A percentile compares a stretch with the other conserved stretches of the same genome.
Evolutionary conservation across 768 basidiomycete genomes (phyloP).

Genomic region (Lentinus brumalis): DNA sequence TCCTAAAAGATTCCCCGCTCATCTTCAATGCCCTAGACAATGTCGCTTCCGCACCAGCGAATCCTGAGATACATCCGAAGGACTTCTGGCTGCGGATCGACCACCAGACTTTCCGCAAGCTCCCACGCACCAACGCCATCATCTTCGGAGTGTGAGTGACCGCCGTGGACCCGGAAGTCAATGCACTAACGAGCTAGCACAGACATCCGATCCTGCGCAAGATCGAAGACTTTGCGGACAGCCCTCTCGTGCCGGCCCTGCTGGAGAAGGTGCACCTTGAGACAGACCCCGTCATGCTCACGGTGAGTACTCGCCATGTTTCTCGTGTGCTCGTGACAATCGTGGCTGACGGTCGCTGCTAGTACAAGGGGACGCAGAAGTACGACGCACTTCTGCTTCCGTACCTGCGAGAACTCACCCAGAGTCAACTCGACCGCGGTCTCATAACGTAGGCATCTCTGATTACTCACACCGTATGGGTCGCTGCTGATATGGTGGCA

Average conservation of each 20-base stretch:
- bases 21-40: constrained; percentile 20
- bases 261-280: constrained; percentile 36
- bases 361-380: constrained; percentile 29
- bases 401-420: constrained; percentile 33
- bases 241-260: constrained; percentile 35
- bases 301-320: constrained; percentile 23
- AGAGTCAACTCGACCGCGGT: constrained; percentile 34
- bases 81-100: constrained; percentile 37
- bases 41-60: constrained; percentile 17
- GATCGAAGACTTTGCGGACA: constrained; percentile 35
- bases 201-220: constrained; percentile 35
- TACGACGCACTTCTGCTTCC: constrained; percentile 34
- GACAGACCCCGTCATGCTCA: constrained; percentile 27
- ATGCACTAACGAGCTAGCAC: neutral
- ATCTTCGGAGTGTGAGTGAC: constrained; percentile 35
- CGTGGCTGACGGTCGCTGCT: neutral
- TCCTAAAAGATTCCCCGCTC: neutral
- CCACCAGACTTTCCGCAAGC: constrained; percentile 41
- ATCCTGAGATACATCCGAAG: constrained; percentile 28
- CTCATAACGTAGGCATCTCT: constrained; percentile 30
- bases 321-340: neutral
- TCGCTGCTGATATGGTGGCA: neutral
- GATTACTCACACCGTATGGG: neutral
- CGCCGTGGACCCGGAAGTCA: neutral
- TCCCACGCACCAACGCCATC: constrained; percentile 34